Conservation (phyloP, 2,329 filamentous ascomycete genomes). For the Talaromyces funiculosus region DNA sequence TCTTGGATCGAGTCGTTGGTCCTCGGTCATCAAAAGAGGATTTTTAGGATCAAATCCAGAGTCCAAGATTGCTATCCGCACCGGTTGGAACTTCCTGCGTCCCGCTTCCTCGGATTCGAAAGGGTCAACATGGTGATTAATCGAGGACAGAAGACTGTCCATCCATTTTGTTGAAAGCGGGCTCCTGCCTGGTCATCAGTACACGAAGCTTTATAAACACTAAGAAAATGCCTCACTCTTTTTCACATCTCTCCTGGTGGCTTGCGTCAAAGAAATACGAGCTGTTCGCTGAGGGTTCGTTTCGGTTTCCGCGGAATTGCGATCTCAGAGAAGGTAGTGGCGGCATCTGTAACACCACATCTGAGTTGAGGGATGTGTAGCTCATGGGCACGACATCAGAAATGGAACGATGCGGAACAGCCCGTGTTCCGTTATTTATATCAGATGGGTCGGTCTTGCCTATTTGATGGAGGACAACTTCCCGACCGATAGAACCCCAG, state of each 20-base stretch:
- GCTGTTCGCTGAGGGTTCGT: background rate
- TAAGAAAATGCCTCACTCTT: background rate
- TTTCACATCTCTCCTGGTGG: background rate
- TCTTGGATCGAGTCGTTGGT: background rate
- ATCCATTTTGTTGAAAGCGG: background rate
- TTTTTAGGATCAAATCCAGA: background rate
- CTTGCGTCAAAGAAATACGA: background rate
- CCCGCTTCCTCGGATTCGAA: background rate
- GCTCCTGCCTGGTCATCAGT: background rate
- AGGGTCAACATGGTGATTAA: background rate
- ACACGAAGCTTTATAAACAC: no score
- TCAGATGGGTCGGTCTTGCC: no score
- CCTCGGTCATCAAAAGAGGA: background rate
- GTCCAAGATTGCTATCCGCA: background rate
- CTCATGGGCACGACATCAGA: no score
- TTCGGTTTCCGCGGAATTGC: no score
- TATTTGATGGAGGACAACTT: background rate
- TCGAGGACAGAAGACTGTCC: background rate
- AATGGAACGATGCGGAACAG: no score
- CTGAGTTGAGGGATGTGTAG: no score
- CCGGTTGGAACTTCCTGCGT: no score
- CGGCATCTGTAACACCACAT: no score
- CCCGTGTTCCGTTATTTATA: no score
- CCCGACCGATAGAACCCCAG: background rate
- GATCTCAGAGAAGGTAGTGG: no score